Evolutionary conservation across 352 stramenopile species (phyloP).

Genomic region (Phytophthora idaei): DNA sequence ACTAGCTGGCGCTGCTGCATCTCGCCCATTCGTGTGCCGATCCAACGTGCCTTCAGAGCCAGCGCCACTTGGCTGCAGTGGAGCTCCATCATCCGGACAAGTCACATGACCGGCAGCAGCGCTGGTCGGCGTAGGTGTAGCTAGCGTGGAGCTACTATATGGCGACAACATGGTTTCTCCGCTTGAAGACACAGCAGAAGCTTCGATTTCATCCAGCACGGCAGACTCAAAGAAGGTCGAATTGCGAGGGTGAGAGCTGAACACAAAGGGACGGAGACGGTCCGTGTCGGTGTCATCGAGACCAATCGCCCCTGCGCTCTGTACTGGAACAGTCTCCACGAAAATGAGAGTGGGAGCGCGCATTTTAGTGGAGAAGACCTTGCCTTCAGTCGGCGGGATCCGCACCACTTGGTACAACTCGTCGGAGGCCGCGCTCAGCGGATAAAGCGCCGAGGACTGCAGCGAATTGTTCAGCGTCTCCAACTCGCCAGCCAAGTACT

Average conservation of each 20-base stretch:
- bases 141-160: slow-evolving; percentile 39
- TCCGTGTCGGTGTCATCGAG: slow-evolving; percentile 39
- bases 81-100: slow-evolving; percentile 16
- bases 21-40: slow-evolving; percentile 22
- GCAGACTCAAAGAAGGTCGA: slow-evolving; percentile 70
- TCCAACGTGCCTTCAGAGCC: slow-evolving; percentile 11
- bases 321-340: slow-evolving; percentile 69
- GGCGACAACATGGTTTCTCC: slow-evolving; percentile 29
- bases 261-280: slow-evolving; percentile 59
- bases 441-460: slow-evolving; percentile 67
- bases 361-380: slow-evolving; percentile 89
- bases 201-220: slow-evolving; percentile 41
- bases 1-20: background rate
- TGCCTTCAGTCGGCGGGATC: slow-evolving; percentile 75
- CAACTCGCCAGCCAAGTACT: slow-evolving; percentile 55
- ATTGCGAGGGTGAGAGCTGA: slow-evolving; percentile 52
- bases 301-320: slow-evolving; percentile 39
- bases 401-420: slow-evolving; percentile 76
- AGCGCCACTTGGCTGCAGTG: background rate
- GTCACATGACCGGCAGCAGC: background rate
- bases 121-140: slow-evolving; percentile 22
- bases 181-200: slow-evolving; percentile 35
- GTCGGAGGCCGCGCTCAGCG: slow-evolving; percentile 72
- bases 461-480: slow-evolving; percentile 62
- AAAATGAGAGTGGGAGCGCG: slow-evolving; percentile 80